Percentiles rank a stretch among this genome's conserved stretches.
Evolutionary conservation across 148 eudicot genomes (phyloP).

Genomic region (Amaranthus palmeri): DNA sequence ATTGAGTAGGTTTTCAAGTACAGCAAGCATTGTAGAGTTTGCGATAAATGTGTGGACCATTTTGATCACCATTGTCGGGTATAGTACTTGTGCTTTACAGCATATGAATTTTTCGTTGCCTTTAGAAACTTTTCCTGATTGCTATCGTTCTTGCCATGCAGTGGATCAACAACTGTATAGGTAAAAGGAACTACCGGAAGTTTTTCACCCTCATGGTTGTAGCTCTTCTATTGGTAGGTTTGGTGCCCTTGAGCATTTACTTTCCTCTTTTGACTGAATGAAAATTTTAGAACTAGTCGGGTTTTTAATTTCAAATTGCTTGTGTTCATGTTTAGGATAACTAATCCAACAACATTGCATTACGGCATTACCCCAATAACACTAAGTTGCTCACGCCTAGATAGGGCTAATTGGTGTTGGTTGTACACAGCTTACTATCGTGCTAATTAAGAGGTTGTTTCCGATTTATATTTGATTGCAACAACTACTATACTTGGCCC

Average conservation of each 20-base stretch:
- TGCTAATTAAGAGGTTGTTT: too few species aligned
- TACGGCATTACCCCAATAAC: too few species aligned
- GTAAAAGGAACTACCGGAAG: slow-evolving; percentile 77
- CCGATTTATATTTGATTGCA: too few species aligned
- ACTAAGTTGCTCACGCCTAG: too few species aligned
- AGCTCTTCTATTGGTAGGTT: slow-evolving; percentile 75
- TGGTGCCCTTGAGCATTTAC: background rate
- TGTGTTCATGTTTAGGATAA: background rate
- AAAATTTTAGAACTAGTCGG: background rate
- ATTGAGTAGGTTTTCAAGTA: slow-evolving; percentile 83
- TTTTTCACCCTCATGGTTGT: slow-evolving; percentile 94
- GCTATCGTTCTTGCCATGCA: slow-evolving; percentile 25
- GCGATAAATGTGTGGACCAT: slow-evolving; percentile 90
- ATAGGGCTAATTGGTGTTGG: too few species aligned
- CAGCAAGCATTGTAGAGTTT: slow-evolving; percentile 99
- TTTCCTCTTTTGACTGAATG: background rate
- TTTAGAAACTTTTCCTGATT: slow-evolving; percentile 13
- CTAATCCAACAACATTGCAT: too few species aligned
- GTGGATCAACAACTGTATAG: slow-evolving; percentile 70
- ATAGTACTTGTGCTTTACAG: slow-evolving; percentile 16
- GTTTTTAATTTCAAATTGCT: background rate
- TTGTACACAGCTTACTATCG: too few species aligned
- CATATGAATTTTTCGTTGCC: background rate
- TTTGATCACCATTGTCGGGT: slow-evolving; percentile 99
- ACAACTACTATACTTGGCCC: too few species aligned